These are phyloP conservation scores for Saccharomyces hybrid DNA, from an alignment of 1,139 yeast species.

Conservation along the genomic window DNA sequence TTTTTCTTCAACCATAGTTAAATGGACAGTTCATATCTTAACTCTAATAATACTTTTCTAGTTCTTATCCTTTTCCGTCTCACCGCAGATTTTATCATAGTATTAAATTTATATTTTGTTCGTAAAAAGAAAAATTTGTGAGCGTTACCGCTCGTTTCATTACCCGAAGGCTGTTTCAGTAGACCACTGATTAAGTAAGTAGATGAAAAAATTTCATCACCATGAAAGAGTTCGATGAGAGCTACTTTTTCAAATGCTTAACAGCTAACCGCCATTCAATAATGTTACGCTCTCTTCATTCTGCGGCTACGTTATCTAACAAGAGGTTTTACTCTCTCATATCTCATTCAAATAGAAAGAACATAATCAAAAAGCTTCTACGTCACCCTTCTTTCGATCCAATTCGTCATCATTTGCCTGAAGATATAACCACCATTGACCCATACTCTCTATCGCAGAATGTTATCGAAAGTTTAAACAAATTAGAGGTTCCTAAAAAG, in stretches of 20 bases:
- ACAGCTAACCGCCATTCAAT: neutral
- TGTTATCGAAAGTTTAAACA: constrained; percentile 10
- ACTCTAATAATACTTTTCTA: neutral
- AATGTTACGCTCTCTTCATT: neutral
- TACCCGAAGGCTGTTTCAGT: neutral
- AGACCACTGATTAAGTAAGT: no score
- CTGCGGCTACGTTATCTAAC: neutral
- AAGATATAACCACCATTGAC: constrained; percentile 7
- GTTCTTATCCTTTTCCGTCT: neutral
- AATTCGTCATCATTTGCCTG: constrained; percentile 11
- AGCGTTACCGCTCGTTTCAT: neutral
- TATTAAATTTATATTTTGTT: neutral
- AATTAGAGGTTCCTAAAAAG: constrained; percentile 6
- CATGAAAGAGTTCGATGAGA: neutral
- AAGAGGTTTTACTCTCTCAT: neutral
- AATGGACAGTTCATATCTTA: neutral
- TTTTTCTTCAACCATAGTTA: neutral
- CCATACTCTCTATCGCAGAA: constrained; percentile 19
- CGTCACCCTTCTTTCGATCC: constrained; percentile 15
- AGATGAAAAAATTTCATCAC: neutral
- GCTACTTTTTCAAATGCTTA: neutral
- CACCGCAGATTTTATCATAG: no score
- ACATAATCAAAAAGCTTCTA: constrained; percentile 7
- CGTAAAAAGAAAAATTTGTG: neutral
- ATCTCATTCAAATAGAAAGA: neutral